Base-by-base conservation (phyloP, 352 stramenopile species). In the Phytopythium sindhum region DNA sequence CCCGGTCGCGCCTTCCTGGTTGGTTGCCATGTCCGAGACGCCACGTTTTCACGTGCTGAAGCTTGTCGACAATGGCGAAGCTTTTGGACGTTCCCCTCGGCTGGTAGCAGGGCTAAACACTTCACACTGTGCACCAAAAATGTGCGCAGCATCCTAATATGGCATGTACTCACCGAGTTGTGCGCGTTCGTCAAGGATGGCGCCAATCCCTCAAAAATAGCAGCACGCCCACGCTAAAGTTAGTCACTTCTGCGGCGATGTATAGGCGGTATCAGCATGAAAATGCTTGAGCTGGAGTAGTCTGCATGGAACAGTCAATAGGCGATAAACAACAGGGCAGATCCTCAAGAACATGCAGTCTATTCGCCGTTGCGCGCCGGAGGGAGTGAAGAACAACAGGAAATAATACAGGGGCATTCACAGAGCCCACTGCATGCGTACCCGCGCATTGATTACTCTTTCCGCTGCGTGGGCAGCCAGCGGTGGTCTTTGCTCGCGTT, bases 401-500 rank as follows among this genome's bases (percentile, higher is more conserved):
- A 55, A 15, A 39, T 55, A 55, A 37, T n/a, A 11, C 26, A 55
- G 47, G 24, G 24, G 14, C 1, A 4, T 10, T 12, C 17, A 8
- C 7, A 9, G 26, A 12, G 2, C 23, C 35, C 17, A 51, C n/a
- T 37, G 21, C 14, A 26, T 45, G 24, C 37, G 29, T 50, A 50
- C 56, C 14, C 37, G 37, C 28, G 39, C 9, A 21, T 41, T 17
- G 24, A 35, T 52, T 29, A 61, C 39, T 54, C 56, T 74, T 93
- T 95, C 66, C 86, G 83, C 65, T 91, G 78, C 35, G 85, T 94
- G 6, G 91, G 91, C 57, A 98, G 61, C 87, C 90, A 97, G 61
- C 89, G 73, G 74, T 96, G 88, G 67, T 98, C 91, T 61, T 98
- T 98, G 71, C 86, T 94, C 50, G 91, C 90, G 68, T 97, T 97